Percentiles rank a stretch among this genome's conserved stretches.
These are phyloP conservation scores for Cyclanthera cordifolia DNA, from an alignment of 306 rosid genomes.

Conservation along the genomic window DNA sequence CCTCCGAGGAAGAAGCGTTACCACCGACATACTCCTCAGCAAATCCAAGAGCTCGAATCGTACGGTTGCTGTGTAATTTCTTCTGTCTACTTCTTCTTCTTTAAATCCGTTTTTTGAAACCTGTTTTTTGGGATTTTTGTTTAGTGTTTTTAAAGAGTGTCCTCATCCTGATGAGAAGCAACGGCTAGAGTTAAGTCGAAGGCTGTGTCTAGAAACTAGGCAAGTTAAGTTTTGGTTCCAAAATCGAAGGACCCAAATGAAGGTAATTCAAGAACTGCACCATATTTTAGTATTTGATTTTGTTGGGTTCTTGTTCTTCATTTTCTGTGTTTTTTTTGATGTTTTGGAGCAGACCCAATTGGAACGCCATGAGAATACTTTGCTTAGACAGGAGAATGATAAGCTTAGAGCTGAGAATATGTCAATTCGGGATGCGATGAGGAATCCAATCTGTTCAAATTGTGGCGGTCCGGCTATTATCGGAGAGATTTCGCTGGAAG, in stretches of 20 bases:
- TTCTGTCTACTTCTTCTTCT: background rate
- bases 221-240: constrained; percentile 99
- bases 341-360: constrained; percentile 59
- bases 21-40: constrained; percentile 99
- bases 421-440: constrained; percentile 89
- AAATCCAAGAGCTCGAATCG: constrained; percentile 26
- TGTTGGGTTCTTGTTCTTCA: constrained; percentile 4
- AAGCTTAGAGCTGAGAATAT: constrained; percentile 84
- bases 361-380: constrained; percentile 81
- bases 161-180: constrained; percentile 99
- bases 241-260: constrained; percentile 96
- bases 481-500: constrained; percentile 77
- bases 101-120: background rate
- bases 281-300: background rate
- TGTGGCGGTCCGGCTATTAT: constrained; percentile 83
- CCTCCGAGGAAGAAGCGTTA: constrained; percentile 79
- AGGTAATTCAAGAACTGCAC: too few species aligned
- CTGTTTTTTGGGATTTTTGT: background rate
- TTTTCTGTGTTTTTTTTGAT: background rate
- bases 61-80: constrained; percentile 11
- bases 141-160: constrained; percentile 87
- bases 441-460: constrained; percentile 82
- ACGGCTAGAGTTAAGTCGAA: constrained; percentile 68
- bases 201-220: constrained; percentile 78
- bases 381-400: constrained; percentile 91